phyloP scores from a whole-genome alignment of 441 rosid genomes.

The Mallotus japonicus region DNA sequence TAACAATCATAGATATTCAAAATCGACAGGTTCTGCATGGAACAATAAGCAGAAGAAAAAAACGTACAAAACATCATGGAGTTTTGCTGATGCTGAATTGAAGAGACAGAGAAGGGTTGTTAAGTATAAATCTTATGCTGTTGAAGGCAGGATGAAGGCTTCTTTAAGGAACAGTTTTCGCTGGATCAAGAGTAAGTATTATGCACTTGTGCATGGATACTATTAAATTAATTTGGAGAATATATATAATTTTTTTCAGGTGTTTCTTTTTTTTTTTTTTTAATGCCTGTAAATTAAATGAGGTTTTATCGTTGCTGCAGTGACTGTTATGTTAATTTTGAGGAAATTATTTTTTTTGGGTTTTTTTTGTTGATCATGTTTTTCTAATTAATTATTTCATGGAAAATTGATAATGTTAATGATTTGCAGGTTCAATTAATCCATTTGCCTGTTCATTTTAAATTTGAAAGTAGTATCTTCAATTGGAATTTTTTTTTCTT shows the following conservation, averaged over 20 bases:
- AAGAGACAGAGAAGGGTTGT: conserved; percentile 40
- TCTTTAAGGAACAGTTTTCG: conserved; percentile 32
- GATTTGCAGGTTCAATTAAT: too few species aligned
- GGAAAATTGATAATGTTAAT: too few species aligned
- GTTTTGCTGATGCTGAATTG: conserved; percentile 27
- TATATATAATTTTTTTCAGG: too few species aligned
- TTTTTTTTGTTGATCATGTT: not conserved
- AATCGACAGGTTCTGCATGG: not conserved
- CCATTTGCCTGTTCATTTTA: too few species aligned
- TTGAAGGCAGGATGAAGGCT: conserved; percentile 30
- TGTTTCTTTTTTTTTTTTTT: too few species aligned
- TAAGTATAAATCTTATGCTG: conserved; percentile 34
- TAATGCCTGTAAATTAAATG: too few species aligned
- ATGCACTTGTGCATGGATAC: conserved; percentile 28
- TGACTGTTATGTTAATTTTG: too few species aligned
- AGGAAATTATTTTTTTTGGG: not conserved
- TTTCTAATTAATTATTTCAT: not conserved
- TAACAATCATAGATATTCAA: not conserved
- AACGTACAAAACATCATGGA: not conserved
- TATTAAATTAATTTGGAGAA: not conserved
- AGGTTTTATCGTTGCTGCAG: too few species aligned
- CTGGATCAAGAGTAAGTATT: conserved; percentile 41
- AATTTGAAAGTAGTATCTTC: too few species aligned
- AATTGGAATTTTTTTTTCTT: too few species aligned
- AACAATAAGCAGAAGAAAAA: not conserved